These are phyloP conservation scores for Antrodiella citrinella DNA, from an alignment of 768 basidiomycete genomes.

Conservation along the genomic window DNA sequence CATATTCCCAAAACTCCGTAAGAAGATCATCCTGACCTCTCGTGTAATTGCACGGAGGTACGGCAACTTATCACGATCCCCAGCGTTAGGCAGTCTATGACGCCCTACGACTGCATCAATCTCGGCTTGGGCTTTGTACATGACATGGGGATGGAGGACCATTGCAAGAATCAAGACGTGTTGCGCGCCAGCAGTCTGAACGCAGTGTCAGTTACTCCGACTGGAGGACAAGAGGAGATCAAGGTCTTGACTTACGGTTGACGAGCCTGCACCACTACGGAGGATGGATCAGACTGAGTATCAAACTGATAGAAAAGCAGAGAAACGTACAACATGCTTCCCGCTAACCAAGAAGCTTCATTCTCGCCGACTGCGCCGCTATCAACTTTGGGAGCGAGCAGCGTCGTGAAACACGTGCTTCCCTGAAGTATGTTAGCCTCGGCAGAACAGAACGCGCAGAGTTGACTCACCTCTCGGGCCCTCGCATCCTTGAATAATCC, in stretches of 20 bases:
- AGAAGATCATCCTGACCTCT: slow-evolving; percentile 9
- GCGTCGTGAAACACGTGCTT: too few relatives aligned
- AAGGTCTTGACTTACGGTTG: neutral
- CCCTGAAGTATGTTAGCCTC: too few relatives aligned
- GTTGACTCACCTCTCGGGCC: slow-evolving; percentile 2
- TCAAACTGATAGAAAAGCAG: slow-evolving; percentile 1
- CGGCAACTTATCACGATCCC: slow-evolving; percentile 13
- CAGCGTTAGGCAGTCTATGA: slow-evolving; percentile 12
- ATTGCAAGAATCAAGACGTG: slow-evolving; percentile 10
- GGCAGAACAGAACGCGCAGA: neutral
- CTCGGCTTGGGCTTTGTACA: slow-evolving; percentile 13
- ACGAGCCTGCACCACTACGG: neutral
- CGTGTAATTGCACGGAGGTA: slow-evolving; percentile 13
- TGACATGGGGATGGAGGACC: slow-evolving; percentile 11
- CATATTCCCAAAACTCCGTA: neutral
- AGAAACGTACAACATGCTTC: slow-evolving; percentile 15
- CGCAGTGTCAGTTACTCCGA: neutral
- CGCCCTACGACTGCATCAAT: slow-evolving; percentile 14
- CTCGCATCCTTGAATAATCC: slow-evolving; percentile 10
- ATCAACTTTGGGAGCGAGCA: too few relatives aligned
- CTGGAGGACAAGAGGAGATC: neutral
- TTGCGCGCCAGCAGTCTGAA: neutral
- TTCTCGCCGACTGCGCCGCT: slow-evolving; percentile 5
- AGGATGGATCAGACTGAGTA: neutral
- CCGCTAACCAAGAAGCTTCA: slow-evolving; percentile 16